Evolutionary conservation across 495 filamentous ascomycete species (phyloP).

Genomic region (Aspergillus olivimuriae): DNA sequence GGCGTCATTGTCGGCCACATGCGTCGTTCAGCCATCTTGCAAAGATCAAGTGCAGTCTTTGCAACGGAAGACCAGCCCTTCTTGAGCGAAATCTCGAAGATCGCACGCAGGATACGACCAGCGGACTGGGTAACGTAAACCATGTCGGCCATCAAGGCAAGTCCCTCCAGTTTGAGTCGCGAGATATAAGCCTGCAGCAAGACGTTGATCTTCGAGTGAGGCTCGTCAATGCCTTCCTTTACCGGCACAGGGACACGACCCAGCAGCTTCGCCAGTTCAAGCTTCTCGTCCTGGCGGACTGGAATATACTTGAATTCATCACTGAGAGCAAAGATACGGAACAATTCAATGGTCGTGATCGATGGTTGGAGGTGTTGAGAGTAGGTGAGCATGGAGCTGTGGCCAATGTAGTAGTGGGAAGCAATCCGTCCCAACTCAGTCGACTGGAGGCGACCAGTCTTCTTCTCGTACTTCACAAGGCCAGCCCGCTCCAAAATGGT

Average conservation of each 20-base stretch:
- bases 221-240: conserved; percentile 95
- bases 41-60: conserved; percentile 86
- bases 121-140: conserved; percentile 98
- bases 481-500: conserved; percentile 79
- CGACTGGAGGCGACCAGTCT: conserved; percentile 78
- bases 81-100: conserved; percentile 94
- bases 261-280: conserved; percentile 89
- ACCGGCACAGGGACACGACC: conserved; percentile 89
- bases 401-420: conserved; percentile 96
- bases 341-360: conserved; percentile 86
- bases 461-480: conserved; percentile 92
- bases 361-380: conserved; percentile 91
- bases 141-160: conserved; percentile 96
- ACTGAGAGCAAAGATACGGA: conserved; percentile 95
- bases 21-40: conserved; percentile 98
- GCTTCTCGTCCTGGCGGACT: conserved; percentile 93
- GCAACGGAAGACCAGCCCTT: conserved; percentile 95
- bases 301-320: conserved; percentile 99
- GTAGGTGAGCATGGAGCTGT: conserved; percentile 94
- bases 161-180: conserved; percentile 83
- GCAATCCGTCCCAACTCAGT: conserved; percentile 94
- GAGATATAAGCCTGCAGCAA: conserved; percentile 96
- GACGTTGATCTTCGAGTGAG: conserved; percentile 98
- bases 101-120: conserved; percentile 87
- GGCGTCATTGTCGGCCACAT: conserved; percentile 99